phyloP scores from a whole-genome alignment of 306 rosid species.

The Ormosia emarginata region DNA sequence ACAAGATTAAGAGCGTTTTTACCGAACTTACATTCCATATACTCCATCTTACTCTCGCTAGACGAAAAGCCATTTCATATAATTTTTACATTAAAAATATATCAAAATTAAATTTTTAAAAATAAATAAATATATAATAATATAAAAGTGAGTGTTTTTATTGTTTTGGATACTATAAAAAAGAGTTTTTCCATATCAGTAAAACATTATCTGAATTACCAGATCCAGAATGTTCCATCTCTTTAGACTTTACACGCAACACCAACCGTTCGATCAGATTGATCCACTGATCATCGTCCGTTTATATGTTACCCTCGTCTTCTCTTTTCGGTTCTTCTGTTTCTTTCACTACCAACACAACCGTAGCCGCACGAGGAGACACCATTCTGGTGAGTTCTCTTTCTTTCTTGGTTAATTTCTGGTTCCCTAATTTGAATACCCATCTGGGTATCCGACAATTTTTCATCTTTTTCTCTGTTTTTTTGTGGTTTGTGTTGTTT shows the following conservation, averaged over 20 bases:
- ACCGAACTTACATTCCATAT: too few relatives aligned
- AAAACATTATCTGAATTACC: not conserved
- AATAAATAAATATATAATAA: too few relatives aligned
- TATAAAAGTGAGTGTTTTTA: too few relatives aligned
- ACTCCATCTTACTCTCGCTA: too few relatives aligned
- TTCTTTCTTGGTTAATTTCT: not conserved
- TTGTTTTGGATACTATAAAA: not conserved
- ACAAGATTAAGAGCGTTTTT: too few relatives aligned
- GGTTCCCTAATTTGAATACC: not conserved
- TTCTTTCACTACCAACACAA: not conserved
- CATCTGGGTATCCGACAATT: not conserved
- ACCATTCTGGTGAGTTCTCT: conserved; percentile 27
- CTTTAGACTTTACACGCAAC: not conserved
- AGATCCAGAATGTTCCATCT: conserved; percentile 25
- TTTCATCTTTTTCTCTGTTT: not conserved
- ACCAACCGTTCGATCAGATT: conserved; percentile 39
- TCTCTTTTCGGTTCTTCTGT: not conserved
- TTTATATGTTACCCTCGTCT: not conserved
- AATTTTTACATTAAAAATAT: too few relatives aligned
- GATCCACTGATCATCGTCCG: not conserved
- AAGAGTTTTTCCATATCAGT: not conserved
- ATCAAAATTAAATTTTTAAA: not conserved
- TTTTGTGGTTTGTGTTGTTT: not conserved
- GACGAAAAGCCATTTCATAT: too few relatives aligned
- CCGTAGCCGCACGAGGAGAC: conserved; percentile 23